A percentile compares a stretch with the other conserved stretches of the same genome.
phyloP scores from a whole-genome alignment of 1,284 basidiomycete species.

The Thecaphora thlaspeos region DNA sequence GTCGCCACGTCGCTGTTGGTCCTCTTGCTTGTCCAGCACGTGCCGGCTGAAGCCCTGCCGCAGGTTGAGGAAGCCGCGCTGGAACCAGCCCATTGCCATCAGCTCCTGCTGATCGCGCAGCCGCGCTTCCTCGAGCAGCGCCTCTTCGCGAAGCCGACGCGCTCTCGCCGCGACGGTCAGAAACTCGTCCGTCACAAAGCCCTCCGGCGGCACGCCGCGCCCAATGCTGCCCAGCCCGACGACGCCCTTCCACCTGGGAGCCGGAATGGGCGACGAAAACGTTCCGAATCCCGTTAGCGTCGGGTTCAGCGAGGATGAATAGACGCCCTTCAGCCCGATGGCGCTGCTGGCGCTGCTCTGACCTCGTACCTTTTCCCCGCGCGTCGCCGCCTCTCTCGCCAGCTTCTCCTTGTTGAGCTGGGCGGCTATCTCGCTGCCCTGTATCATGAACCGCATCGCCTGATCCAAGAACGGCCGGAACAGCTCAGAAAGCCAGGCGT shows the following conservation, averaged over 20 bases:
- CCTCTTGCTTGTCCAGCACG: conserved; percentile 25
- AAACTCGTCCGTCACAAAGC: conserved; percentile 30
- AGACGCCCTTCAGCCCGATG: background rate
- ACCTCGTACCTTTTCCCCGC: no score
- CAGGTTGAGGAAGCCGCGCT: conserved; percentile 26
- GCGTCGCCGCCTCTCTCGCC: no score
- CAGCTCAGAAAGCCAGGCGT: conserved; percentile 22
- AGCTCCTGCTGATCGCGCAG: conserved; percentile 18
- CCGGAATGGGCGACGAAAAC: no score
- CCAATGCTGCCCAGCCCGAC: no score
- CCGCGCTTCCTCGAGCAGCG: conserved; percentile 16
- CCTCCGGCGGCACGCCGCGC: background rate
- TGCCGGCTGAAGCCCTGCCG: conserved; percentile 18
- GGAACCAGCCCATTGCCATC: conserved; percentile 38
- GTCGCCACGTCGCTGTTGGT: conserved; percentile 10
- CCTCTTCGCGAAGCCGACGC: conserved; percentile 17
- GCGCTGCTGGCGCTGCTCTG: background rate
- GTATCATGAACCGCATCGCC: conserved; percentile 36
- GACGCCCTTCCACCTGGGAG: no score
- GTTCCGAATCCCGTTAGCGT: background rate
- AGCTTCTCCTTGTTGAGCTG: background rate
- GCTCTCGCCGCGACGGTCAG: conserved; percentile 30
- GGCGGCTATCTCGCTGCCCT: conserved; percentile 19
- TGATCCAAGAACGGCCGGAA: conserved; percentile 37
- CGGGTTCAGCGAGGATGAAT: background rate